Evolutionary conservation across 139 green algal species (phyloP).

Genomic region (Trebouxia sp.): DNA sequence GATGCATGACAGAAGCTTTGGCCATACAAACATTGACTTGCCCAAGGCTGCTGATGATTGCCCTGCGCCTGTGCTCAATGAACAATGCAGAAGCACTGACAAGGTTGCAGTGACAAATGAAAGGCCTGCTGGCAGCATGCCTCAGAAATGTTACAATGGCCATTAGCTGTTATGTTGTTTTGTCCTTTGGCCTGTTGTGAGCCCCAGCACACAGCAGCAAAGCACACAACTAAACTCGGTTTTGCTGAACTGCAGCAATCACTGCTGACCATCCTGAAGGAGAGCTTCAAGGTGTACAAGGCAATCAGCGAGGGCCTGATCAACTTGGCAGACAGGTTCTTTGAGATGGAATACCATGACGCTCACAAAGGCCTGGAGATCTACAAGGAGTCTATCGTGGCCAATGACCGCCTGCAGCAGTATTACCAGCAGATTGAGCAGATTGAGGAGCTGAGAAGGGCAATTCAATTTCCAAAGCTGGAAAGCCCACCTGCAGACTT

Average conservation of each 20-base stretch:
- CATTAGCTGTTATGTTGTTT: no score
- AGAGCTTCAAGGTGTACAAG: slow-evolving; percentile 72
- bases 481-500: slow-evolving; percentile 82
- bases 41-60: no score
- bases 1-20: no score
- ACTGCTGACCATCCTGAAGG: slow-evolving; percentile 32
- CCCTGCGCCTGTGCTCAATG: no score
- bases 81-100: no score
- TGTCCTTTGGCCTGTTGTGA: background rate
- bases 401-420: slow-evolving; percentile 64
- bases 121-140: no score
- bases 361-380: slow-evolving; percentile 77
- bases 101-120: no score
- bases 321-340: slow-evolving; percentile 94
- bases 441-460: slow-evolving; percentile 45
- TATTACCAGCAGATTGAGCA: slow-evolving; percentile 60
- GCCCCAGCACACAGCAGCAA: no score
- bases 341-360: slow-evolving; percentile 86
- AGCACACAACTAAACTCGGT: no score
- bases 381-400: slow-evolving; percentile 76
- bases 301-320: slow-evolving; percentile 91
- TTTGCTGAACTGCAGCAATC: slow-evolving; percentile 4
- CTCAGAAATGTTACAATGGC: no score
- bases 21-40: no score
- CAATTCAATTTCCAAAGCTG: slow-evolving; percentile 70